Conservation (phyloP, 768 basidiomycete species). For the Butyriboletus loyo region DNA sequence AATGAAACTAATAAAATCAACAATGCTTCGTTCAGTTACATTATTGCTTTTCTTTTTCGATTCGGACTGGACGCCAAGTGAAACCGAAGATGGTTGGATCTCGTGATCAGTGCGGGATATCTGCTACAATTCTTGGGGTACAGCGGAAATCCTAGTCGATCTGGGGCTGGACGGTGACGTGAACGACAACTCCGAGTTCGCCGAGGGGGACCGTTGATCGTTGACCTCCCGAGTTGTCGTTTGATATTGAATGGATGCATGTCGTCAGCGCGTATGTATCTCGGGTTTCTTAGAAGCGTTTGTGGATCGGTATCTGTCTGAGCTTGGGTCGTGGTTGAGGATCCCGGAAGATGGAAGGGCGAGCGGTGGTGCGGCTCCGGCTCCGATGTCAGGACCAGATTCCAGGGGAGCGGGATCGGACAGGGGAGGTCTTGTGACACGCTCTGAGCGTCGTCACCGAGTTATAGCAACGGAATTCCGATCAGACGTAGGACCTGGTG, state of each 20-base stretch:
- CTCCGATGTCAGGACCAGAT: too few species aligned
- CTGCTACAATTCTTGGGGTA: not conserved
- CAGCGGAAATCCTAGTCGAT: not conserved
- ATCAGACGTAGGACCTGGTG: not conserved
- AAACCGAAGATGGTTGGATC: not conserved
- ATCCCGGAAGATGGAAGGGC: too few species aligned
- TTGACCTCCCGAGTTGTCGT: not conserved
- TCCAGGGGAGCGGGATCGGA: not conserved
- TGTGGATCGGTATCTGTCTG: not conserved
- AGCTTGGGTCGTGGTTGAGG: not conserved
- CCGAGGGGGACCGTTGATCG: not conserved
- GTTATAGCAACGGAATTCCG: not conserved
- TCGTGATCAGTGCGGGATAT: not conserved
- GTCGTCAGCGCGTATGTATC: not conserved
- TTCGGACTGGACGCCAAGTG: not conserved
- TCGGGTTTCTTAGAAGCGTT: not conserved
- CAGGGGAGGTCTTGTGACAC: too few species aligned
- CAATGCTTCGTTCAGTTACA: too few species aligned
- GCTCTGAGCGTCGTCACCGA: not conserved
- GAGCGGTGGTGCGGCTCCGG: too few species aligned
- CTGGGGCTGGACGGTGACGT: not conserved
- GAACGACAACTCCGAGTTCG: not conserved
- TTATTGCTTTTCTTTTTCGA: too few species aligned
- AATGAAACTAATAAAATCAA: too few species aligned
- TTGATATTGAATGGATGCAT: too few species aligned